Evolutionary conservation across 2,329 filamentous ascomycete species (phyloP).

Genomic region (Daldinia sp.): DNA sequence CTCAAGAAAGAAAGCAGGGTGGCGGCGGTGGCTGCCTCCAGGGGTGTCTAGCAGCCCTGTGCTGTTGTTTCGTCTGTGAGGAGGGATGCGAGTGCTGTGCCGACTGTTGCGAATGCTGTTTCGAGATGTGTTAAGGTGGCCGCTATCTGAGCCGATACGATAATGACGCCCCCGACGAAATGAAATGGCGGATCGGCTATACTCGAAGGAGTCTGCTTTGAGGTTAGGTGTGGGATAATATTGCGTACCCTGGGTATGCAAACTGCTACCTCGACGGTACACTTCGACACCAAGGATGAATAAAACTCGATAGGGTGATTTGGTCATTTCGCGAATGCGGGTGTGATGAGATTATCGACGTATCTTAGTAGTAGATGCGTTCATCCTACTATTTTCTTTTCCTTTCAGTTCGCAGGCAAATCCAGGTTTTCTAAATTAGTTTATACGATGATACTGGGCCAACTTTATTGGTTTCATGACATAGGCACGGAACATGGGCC

Average conservation of each 20-base stretch:
- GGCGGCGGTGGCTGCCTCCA: constrained; percentile 54
- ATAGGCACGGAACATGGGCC: constrained; percentile 20
- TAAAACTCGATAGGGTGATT: constrained; percentile 4
- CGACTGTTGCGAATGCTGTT: constrained; percentile 56
- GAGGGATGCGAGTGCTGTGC: constrained; percentile 60
- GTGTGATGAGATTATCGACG: constrained; percentile 7
- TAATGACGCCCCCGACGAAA: constrained; percentile 19
- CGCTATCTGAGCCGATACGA: constrained; percentile 17
- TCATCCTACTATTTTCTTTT: not conserved
- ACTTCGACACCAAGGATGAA: constrained; percentile 14
- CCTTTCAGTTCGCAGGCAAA: constrained; percentile 22
- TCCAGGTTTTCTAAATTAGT: constrained; percentile 23
- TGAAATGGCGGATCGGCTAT: constrained; percentile 8
- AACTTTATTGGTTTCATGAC: constrained; percentile 25
- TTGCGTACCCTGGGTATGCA: constrained; percentile 10
- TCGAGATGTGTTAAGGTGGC: constrained; percentile 47
- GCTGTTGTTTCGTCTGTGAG: constrained; percentile 61
- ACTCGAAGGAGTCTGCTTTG: constrained; percentile 6
- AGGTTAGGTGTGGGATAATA: constrained; percentile 16
- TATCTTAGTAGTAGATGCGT: constrained; percentile 2
- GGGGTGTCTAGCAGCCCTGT: constrained; percentile 57
- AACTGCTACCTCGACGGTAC: constrained; percentile 19
- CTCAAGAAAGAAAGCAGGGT: constrained; percentile 42
- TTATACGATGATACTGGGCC: constrained; percentile 25
- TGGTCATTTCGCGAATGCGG: constrained; percentile 6